Base-by-base conservation (phyloP, 1,284 basidiomycete species). In the Ganoderma multipileum region DNA sequence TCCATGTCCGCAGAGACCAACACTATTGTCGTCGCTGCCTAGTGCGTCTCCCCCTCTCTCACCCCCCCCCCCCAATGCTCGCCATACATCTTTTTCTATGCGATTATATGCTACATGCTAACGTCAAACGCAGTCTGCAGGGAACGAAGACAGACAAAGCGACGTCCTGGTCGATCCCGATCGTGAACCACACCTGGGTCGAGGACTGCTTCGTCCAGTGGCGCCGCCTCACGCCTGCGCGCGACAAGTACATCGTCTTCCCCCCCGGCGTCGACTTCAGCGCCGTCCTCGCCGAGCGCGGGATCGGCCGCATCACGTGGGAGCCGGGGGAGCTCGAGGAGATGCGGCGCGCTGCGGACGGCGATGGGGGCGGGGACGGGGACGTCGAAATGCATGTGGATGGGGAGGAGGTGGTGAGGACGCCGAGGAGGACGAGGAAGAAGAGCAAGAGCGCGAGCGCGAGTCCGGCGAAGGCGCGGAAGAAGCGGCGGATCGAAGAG, bases 161-260 rank as follows among this genome's bases (percentile, higher is more conserved):
- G 0, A 82, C 83, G 11, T 83, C 88, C 0, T 97, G 95, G 95
- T 87, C 87, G 0, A 93, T 97, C 68, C 92, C 94, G 0, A 83
- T 96, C 67, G 92, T 97, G 16, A 96, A 96, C 73, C 96, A 97
- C 75, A 84, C 87, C 0, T 97, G 95, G 93, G 84, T 97, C 7
- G 95, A 97, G 77, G 93, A 95, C 71, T 96, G 93, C 78, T 94
- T 95, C 75, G 79, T 89, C 23, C 85, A 89, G 61, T 96, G 95
- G 95, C 83, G 85, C n/a, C 83, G 85, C 28, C 81, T 92, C 57
- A 88, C 89, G 0, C 83, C 87, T 9, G 87, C 84, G 0, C 79
- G 84, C 20, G 87, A 89, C 61, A 89, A 89, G 68, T 95, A 93
- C 78, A 87, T 90, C 64, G 74, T 82, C 39, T 94, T 91, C 71